These are phyloP conservation scores for Xenosphaeropsis pyriputrescens DNA, from an alignment of 2,329 filamentous ascomycete species.

Conservation along the genomic window DNA sequence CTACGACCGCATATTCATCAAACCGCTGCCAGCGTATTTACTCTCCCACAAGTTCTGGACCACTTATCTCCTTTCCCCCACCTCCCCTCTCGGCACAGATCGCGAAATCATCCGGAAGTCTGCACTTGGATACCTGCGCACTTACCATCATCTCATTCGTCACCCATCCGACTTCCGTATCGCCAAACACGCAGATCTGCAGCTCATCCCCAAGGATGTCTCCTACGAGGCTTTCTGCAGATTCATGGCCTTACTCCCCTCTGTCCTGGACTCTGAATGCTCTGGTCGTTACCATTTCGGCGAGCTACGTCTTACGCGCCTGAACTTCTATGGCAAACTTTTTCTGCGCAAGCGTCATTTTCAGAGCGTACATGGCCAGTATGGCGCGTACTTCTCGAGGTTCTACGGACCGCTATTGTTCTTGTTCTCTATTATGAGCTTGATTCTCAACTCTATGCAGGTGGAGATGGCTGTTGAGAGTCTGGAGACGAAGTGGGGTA, in stretches of 20 bases:
- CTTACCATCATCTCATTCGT: constrained; percentile 16
- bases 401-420: constrained; percentile 14
- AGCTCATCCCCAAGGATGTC: constrained; percentile 5
- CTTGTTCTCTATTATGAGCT: constrained; percentile 9
- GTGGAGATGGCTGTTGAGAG: constrained; percentile 7
- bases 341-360: constrained; percentile 11
- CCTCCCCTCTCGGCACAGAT: neutral
- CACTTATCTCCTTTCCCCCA: constrained; percentile 4
- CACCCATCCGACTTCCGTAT: constrained; percentile 20
- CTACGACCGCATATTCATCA: constrained; percentile 16
- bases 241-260: constrained; percentile 10
- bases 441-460: constrained; percentile 12
- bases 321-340: constrained; percentile 12
- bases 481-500: no score
- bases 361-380: constrained; percentile 11
- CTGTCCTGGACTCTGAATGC: constrained; percentile 7
- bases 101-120: neutral
- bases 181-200: constrained; percentile 12
- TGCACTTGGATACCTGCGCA: constrained; percentile 16
- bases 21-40: constrained; percentile 17
- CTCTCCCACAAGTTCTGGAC: constrained; percentile 14
- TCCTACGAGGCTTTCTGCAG: constrained; percentile 8
- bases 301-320: constrained; percentile 3
- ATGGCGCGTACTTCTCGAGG: constrained; percentile 10
- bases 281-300: constrained; percentile 17